Evolutionary conservation across 2,329 filamentous ascomycete genomes (phyloP).

Genomic region (Colletotrichum tropicale): DNA sequence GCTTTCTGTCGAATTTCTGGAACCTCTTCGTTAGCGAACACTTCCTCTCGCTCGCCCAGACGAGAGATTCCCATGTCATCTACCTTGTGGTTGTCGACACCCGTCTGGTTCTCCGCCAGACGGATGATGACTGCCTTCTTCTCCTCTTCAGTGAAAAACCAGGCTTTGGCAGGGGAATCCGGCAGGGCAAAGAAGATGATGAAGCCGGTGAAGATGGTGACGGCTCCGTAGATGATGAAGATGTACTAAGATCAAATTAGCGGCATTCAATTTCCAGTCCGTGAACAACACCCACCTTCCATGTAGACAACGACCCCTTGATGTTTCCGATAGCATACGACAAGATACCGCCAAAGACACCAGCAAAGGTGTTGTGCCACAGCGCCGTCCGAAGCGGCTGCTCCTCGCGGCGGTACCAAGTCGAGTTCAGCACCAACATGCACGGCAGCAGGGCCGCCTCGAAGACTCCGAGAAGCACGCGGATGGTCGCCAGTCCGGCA

Average conservation of each 20-base stretch:
- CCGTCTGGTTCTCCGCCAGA: conserved; percentile 76
- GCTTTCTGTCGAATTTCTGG: conserved; percentile 69
- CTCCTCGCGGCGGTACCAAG: conserved; percentile 56
- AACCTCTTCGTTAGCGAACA: neutral
- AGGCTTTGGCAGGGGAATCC: conserved; percentile 59
- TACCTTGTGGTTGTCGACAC: conserved; percentile 65
- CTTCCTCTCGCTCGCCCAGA: neutral
- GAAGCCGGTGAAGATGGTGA: conserved; percentile 63
- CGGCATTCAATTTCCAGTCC: conserved; percentile 23
- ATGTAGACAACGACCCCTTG: conserved; percentile 23
- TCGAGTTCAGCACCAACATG: conserved; percentile 50
- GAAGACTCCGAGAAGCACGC: conserved; percentile 25
- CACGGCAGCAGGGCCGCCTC: conserved; percentile 42
- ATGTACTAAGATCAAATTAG: conserved; percentile 45
- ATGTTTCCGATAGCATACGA: conserved; percentile 45
- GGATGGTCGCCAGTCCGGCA: conserved; percentile 21
- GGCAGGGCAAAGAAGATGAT: conserved; percentile 63
- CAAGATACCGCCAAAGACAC: conserved; percentile 53
- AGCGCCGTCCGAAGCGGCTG: conserved; percentile 68
- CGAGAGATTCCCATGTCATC: neutral
- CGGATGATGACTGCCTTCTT: conserved; percentile 71
- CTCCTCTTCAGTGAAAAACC: conserved; percentile 67
- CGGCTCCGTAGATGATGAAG: conserved; percentile 65
- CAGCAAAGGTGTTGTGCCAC: conserved; percentile 59
- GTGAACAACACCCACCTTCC: conserved; percentile 46